Percentiles rank a stretch among this genome's conserved stretches.
phyloP scores from a whole-genome alignment of 176 grass and related monocot genomes.

The Luzula sylvatica region DNA sequence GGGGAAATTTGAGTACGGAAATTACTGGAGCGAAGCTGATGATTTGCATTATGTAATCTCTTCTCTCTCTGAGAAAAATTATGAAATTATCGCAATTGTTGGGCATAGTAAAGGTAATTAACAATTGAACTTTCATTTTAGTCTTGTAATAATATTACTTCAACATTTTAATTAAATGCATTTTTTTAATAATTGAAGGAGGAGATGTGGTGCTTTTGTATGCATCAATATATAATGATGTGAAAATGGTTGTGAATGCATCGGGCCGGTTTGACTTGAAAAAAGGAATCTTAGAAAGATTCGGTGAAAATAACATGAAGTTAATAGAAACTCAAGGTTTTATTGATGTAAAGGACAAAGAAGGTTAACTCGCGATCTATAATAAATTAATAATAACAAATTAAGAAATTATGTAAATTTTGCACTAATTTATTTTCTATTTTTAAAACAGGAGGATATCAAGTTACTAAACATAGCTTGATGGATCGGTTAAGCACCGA shows the following conservation, averaged over 20 bases:
- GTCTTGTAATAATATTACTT: background rate
- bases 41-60: constrained; percentile 48
- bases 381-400: too few relatives aligned
- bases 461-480: constrained; percentile 65
- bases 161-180: constrained; percentile 4
- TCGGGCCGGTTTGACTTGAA: constrained; percentile 77
- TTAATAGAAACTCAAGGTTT: constrained; percentile 73
- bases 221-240: constrained; percentile 70
- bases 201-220: constrained; percentile 84
- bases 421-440: background rate
- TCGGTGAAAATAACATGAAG: constrained; percentile 57
- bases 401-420: too few relatives aligned
- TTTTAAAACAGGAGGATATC: constrained; percentile 38
- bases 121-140: background rate
- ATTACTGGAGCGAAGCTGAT: constrained; percentile 57
- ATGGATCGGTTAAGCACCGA: constrained; percentile 65
- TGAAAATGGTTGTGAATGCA: constrained; percentile 57
- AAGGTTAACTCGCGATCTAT: constrained; percentile 26
- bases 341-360: constrained; percentile 45
- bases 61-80: constrained; percentile 39
- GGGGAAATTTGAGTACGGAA: constrained; percentile 61
- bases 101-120: constrained; percentile 75
- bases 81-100: constrained; percentile 48
- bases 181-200: constrained; percentile 28
- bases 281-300: constrained; percentile 57